Percentiles rank a stretch among this genome's conserved stretches.
These are phyloP conservation scores for Nannochloropsis salina DNA, from an alignment of 108 stramenopile genomes.

Conservation along the genomic window DNA sequence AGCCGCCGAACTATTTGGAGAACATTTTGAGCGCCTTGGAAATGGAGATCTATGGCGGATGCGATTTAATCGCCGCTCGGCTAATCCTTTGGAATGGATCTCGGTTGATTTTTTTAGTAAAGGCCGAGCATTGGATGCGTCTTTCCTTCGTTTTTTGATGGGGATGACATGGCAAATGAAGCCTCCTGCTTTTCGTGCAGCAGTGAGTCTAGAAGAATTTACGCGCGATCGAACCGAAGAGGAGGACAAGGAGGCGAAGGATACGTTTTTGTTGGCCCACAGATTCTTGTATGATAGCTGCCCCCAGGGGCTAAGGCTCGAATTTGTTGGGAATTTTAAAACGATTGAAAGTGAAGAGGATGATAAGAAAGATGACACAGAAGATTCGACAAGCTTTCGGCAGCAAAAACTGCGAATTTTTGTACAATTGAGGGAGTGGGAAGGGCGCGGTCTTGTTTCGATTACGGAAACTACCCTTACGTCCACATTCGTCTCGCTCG, in stretches of 20 bases:
- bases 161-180: conserved; percentile 4
- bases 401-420: not conserved
- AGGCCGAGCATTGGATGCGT: not conserved
- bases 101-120: not conserved
- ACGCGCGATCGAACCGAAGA: not conserved
- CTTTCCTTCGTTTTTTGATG: conserved; percentile 9
- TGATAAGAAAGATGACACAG: not conserved
- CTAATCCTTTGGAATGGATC: not conserved
- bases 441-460: not conserved
- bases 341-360: not conserved
- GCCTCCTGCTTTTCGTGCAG: not conserved
- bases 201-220: not conserved
- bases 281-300: conserved; percentile 8
- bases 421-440: not conserved
- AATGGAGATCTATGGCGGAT: not conserved
- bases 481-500: not conserved
- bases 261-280: conserved; percentile 9
- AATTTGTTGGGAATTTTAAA: not conserved
- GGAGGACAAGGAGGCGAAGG: not conserved
- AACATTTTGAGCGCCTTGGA: conserved; percentile 11
- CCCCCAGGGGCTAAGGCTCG: not conserved
- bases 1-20: not conserved
- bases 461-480: not conserved
- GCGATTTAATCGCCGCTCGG: conserved; percentile 19
- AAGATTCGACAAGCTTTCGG: not conserved